Evolutionary conservation across 2,329 filamentous ascomycete species (phyloP).

Genomic region (Hypoxylon sp.): DNA sequence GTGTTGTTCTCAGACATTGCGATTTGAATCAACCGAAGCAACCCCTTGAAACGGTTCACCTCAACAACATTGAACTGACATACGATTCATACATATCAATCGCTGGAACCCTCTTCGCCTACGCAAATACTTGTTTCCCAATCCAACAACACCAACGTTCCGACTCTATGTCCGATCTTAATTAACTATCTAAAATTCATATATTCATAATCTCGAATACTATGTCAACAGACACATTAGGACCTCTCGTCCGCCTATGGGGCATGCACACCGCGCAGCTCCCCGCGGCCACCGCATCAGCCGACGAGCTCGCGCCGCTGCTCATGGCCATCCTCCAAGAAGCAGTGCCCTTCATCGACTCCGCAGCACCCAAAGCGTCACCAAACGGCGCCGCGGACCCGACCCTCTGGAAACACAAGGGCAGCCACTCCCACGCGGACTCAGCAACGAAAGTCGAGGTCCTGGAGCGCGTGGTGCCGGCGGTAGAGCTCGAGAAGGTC

Average conservation of each 20-base stretch:
- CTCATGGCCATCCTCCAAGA: constrained; percentile 69
- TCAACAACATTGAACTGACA: not conserved
- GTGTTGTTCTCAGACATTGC: not conserved
- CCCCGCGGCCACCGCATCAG: constrained; percentile 58
- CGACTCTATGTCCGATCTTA: not conserved
- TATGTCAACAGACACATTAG: constrained; percentile 52
- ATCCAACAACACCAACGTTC: not conserved
- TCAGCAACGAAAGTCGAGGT: constrained; percentile 68
- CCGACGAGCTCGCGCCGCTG: constrained; percentile 65
- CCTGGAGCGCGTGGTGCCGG: constrained; percentile 65
- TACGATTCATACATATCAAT: not conserved
- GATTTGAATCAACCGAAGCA: not conserved
- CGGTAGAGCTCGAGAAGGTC: constrained; percentile 60
- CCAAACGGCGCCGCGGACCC: constrained; percentile 34
- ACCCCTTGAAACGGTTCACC: constrained; percentile 25
- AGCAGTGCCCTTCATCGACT: constrained; percentile 70
- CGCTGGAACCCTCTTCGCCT: not conserved
- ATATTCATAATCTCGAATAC: not conserved
- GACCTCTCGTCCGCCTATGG: constrained; percentile 68
- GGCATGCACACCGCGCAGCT: constrained; percentile 66
- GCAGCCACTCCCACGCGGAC: constrained; percentile 64
- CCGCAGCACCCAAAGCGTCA: constrained; percentile 62
- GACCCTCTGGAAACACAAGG: constrained; percentile 66
- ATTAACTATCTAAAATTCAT: not conserved
- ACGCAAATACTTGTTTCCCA: not conserved